Conservation (phyloP, 2,329 filamentous ascomycete species). For the Zasmidium citrigriseum region DNA sequence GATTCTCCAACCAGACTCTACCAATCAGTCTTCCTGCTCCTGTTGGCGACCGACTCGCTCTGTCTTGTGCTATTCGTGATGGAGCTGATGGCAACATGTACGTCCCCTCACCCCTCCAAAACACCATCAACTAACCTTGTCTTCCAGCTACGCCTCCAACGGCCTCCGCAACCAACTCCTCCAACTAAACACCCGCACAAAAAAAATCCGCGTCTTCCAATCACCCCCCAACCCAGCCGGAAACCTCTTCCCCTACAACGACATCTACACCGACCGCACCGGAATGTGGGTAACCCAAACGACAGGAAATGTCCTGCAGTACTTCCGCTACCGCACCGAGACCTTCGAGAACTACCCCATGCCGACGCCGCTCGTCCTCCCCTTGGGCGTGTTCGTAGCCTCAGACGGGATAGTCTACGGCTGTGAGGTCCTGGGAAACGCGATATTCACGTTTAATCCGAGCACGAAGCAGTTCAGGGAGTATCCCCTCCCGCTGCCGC, state of each 20-base stretch:
- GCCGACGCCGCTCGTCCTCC: conserved; percentile 15
- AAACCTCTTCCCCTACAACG: conserved; percentile 25
- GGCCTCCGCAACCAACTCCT: conserved; percentile 26
- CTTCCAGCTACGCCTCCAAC: conserved; percentile 14
- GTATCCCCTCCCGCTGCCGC: conserved; percentile 12
- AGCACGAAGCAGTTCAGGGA: conserved; percentile 6
- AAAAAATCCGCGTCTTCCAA: conserved; percentile 19
- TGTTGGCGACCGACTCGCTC: conserved; percentile 9
- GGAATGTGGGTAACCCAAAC: conserved; percentile 26
- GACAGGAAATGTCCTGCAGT: conserved; percentile 19
- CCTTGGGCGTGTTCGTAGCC: conserved; percentile 20
- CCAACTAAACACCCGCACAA: conserved; percentile 9
- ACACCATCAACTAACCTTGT: background rate
- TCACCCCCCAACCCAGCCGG: conserved; percentile 17
- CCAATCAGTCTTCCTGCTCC: background rate
- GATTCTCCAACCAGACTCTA: conserved; percentile 4
- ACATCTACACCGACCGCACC: conserved; percentile 17
- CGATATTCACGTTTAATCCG: conserved; percentile 17
- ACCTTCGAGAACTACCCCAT: conserved; percentile 18
- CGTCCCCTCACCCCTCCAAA: background rate
- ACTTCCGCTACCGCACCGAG: conserved; percentile 18
- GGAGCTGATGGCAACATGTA: conserved; percentile 26
- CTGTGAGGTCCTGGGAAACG: conserved; percentile 19
- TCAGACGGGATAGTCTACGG: conserved; percentile 19
- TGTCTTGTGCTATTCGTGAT: conserved; percentile 18